These are phyloP conservation scores for Saussurea involucrata DNA, from an alignment of 129 eudicot species.

Conservation along the genomic window DNA sequence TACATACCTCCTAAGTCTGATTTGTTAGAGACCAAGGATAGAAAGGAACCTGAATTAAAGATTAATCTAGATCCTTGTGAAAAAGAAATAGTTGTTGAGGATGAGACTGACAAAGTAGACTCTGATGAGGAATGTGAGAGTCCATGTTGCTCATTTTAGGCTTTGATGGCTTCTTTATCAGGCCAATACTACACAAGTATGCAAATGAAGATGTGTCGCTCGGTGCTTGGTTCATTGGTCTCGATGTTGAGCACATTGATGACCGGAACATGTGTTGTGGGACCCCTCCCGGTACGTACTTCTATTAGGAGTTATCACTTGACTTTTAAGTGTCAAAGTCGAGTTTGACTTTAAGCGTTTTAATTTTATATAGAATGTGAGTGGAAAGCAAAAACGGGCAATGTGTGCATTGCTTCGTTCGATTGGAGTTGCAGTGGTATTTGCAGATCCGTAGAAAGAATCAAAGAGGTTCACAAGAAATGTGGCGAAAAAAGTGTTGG, in stretches of 20 bases:
- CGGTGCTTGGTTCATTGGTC: constrained; percentile 67
- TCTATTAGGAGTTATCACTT: background rate
- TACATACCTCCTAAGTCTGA: too few species aligned
- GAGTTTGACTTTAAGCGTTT: constrained; percentile 5
- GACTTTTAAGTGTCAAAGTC: constrained; percentile 7
- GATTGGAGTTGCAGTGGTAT: constrained; percentile 78
- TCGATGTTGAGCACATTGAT: constrained; percentile 51
- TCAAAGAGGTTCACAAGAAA: constrained; percentile 54
- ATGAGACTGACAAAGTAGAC: too few species aligned
- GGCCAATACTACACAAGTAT: too few species aligned
- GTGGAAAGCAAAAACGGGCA: constrained; percentile 54
- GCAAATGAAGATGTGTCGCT: constrained; percentile 58
- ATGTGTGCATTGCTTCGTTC: constrained; percentile 62
- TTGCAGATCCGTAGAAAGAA: constrained; percentile 67
- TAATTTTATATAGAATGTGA: constrained; percentile 37
- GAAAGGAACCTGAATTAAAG: too few species aligned
- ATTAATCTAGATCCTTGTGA: too few species aligned
- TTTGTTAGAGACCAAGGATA: too few species aligned
- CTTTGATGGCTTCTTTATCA: too few species aligned
- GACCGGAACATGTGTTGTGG: constrained; percentile 64
- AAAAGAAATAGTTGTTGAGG: too few species aligned
- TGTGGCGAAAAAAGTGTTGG: constrained; percentile 48
- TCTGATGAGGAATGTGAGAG: too few species aligned
- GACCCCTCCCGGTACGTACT: constrained; percentile 49
- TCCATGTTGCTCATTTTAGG: too few species aligned